Conservation (phyloP, 1,139 yeast species). For the Hansenula sp. region DNA sequence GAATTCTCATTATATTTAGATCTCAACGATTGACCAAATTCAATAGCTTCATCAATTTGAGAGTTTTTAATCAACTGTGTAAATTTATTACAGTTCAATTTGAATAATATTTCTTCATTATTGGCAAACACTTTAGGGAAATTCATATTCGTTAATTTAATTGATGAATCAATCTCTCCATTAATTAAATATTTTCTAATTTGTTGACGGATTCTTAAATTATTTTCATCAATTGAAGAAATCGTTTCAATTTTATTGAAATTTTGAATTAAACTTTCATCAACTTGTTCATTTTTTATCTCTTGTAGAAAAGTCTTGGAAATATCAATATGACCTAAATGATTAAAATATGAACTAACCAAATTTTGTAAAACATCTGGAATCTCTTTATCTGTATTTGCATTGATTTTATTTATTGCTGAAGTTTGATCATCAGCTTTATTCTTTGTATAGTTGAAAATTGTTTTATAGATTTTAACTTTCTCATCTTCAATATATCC, state of each 20-base stretch:
- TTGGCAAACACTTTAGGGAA: slow-evolving; percentile 43
- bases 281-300: slow-evolving; percentile 27
- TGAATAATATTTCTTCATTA: slow-evolving; percentile 45
- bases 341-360: slow-evolving; percentile 65
- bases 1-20: slow-evolving; percentile 30
- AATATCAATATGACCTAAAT: slow-evolving; percentile 70
- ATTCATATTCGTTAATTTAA: slow-evolving; percentile 37
- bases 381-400: slow-evolving; percentile 29
- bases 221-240: slow-evolving; percentile 30
- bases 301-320: slow-evolving; percentile 59
- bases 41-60: slow-evolving; percentile 34
- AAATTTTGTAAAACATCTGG: slow-evolving; percentile 48
- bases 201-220: slow-evolving; percentile 46
- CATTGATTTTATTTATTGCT: slow-evolving; percentile 5
- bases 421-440: slow-evolving; percentile 5
- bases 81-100: slow-evolving; percentile 49
- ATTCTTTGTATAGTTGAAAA: slow-evolving; percentile 20
- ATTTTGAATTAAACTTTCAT: slow-evolving; percentile 22
- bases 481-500: slow-evolving; percentile 53
- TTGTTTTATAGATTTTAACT: slow-evolving; percentile 22
- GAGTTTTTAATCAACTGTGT: slow-evolving; percentile 35
- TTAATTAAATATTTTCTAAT: slow-evolving; percentile 42
- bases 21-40: slow-evolving; percentile 45
- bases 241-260: slow-evolving; percentile 13
- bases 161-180: slow-evolving; percentile 47